Percentiles rank a stretch among this genome's conserved stretches.
Evolutionary conservation across 805 yeast species (phyloP).

Genomic region (Saturnispora besseyi): DNA sequence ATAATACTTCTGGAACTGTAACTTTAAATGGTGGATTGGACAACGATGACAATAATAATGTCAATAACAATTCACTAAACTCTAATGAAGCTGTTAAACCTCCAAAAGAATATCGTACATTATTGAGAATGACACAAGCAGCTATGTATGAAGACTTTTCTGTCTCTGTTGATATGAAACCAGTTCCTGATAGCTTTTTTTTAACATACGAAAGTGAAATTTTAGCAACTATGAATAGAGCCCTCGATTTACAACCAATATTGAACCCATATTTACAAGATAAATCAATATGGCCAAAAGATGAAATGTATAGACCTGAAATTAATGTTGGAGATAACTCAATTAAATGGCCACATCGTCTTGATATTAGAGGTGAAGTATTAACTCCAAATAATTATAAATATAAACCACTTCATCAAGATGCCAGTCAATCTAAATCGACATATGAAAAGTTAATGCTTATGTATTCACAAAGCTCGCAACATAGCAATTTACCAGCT

Average conservation of each 20-base stretch:
- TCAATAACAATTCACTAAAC: background rate
- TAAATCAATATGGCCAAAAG: slow-evolving; percentile 36
- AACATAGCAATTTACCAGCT: slow-evolving; percentile 29
- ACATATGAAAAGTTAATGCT: slow-evolving; percentile 91
- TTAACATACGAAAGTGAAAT: slow-evolving; percentile 85
- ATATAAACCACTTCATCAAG: slow-evolving; percentile 48
- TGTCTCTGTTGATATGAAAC: slow-evolving; percentile 68
- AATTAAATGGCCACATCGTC: slow-evolving; percentile 31
- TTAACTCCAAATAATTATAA: slow-evolving; percentile 21
- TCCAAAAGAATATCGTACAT: slow-evolving; percentile 69
- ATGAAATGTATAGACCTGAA: slow-evolving; percentile 35
- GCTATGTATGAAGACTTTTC: slow-evolving; percentile 80
- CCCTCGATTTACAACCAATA: slow-evolving; percentile 66
- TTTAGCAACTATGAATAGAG: slow-evolving; percentile 66
- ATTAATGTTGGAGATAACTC: slow-evolving; percentile 26
- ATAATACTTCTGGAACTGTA: background rate
- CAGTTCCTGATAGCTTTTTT: slow-evolving; percentile 73
- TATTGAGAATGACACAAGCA: slow-evolving; percentile 71
- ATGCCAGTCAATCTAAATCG: slow-evolving; percentile 62
- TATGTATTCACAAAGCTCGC: slow-evolving; percentile 42
- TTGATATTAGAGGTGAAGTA: slow-evolving; percentile 27
- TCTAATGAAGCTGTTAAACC: slow-evolving; percentile 24
- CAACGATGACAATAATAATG: background rate
- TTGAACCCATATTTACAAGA: slow-evolving; percentile 53
- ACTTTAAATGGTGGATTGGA: background rate